phyloP scores from a whole-genome alignment of 1,139 yeast species.

The Saccharomycopsis phalli region DNA sequence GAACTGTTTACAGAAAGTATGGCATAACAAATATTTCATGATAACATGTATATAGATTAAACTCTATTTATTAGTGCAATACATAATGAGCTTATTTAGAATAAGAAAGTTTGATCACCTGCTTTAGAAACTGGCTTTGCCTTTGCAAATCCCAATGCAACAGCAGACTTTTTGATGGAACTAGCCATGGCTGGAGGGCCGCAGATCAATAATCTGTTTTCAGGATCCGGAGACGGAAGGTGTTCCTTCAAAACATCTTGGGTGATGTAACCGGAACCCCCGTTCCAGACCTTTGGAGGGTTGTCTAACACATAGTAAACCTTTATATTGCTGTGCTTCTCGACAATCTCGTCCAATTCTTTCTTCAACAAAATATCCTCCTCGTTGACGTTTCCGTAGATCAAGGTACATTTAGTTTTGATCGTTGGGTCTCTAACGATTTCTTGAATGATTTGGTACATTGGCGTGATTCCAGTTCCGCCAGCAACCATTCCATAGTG shows the following conservation, averaged over 20 bases:
- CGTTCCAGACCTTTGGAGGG: conserved; percentile 70
- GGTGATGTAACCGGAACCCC: conserved; percentile 75
- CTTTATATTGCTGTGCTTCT: conserved; percentile 57
- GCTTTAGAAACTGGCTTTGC: conserved; percentile 87
- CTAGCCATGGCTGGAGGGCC: conserved; percentile 92
- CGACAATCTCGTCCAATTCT: conserved; percentile 66
- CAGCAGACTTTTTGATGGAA: conserved; percentile 75
- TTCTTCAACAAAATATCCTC: conserved; percentile 73
- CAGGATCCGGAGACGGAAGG: conserved; percentile 54
- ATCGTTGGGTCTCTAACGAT: conserved; percentile 70
- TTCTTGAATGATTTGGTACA: conserved; percentile 80
- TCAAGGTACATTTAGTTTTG: conserved; percentile 58
- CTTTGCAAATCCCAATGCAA: conserved; percentile 69
- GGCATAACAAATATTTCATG: background rate
- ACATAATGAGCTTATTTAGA: conserved; percentile 31
- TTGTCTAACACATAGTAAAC: conserved; percentile 72
- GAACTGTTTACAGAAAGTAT: conserved; percentile 25
- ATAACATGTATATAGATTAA: background rate
- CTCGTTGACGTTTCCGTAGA: conserved; percentile 72
- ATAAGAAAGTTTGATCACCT: conserved; percentile 88
- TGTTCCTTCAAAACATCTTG: conserved; percentile 60
- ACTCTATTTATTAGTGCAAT: background rate
- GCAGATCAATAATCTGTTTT: conserved; percentile 72
- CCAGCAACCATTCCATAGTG: conserved; percentile 87
- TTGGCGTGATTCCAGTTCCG: conserved; percentile 94